Base-by-base conservation (phyloP, 2,329 filamentous ascomycete species). In the Pseudocercospora fuligena region DNA sequence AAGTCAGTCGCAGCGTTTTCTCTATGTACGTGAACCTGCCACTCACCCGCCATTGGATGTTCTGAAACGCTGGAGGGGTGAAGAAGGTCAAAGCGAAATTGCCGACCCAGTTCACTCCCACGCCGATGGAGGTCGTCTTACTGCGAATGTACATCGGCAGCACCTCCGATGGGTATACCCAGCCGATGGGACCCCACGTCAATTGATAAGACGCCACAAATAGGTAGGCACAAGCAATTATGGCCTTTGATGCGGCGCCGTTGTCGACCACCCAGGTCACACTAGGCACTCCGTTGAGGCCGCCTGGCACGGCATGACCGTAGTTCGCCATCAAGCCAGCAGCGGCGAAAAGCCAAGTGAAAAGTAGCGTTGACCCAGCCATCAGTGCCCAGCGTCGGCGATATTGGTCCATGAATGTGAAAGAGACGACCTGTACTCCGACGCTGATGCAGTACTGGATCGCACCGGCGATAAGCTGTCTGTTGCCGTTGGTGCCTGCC, bases 401-500 rank as follows among this genome's bases (percentile, higher is more conserved):
- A 25, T 66, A 63, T 19, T 63, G 61, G 23, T 66, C 64, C 64
- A 66, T 66, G 64, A 63, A 60, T 7, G 51, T 25, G 60, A 66
- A 64, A 14, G 60, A 63, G 61, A 66, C 56, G 65, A 66, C 65
- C 54, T 66, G 64, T 16, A 66, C 60, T 12, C 64, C 64, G 21
- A 66, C 64, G 33, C 64, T 66, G 54, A 66, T 66, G 23, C 64
- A 66, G 47, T 66, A 66, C 23, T 66, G 65, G 16, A 66, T 66
- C 1, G 65, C 60, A 21, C 60, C 60, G 21, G 65, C 59, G 47
- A 63, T 56, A 33, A 64, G 61, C 21, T 60, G 46, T 8, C 46
- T 31, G 49, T 66, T 66, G 19, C 65, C 65, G 14, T 56, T 25
- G 54, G 64, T 60, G 23, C 65, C 65, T 4, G 65, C 65, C 65